Evolutionary conservation across 306 rosid species (phyloP), one percentile per base, ranked within the genome.

Genomic region (Acmispon strigosus): DNA sequence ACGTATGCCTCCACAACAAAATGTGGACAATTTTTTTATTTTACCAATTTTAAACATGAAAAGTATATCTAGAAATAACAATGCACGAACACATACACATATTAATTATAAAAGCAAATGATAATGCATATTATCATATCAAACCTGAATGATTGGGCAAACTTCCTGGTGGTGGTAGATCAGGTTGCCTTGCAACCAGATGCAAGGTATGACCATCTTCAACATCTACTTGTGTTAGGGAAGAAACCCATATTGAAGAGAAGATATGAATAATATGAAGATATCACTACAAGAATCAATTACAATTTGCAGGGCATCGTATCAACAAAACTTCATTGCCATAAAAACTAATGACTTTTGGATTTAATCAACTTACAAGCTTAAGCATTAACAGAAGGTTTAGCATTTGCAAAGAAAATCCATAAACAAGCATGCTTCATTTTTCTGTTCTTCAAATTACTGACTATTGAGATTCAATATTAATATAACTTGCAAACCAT

Each of bases 201-300:
- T 91, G 99, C 83, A 95, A 88, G 80, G 99, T 95, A 77, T 95
- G 97, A 72, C 99, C 99, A 79, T 95, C 99, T 81, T 95, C 99
- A 77, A 95, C 99, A 76, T 95, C 99, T 95, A 79, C 62, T 74
- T 50, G 48, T 56, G 83, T 91, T 85, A 91, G 75, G 85, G 76
- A 72, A 62, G 78, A 84, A 81, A 75, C 65, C 32, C 44, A 42
- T 59, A 58, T 83, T 45, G 62, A 71, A 75, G 12, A 62, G 54
- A 34, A 45, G 41, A 68, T 69, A 61, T 17, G 59, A 24, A 61
- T 80, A 64, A 13, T 41, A 15, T 36, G 34, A 56, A 10, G 22
- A 62, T 19, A 64, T 18, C 48, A 27, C 51, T 34, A 74, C 34
- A 77, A 71, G 44, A 29, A 69, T 16, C 36, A 56, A 74, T 24